phyloP scores from a whole-genome alignment of 139 green algal genomes.

The Choricystis sp. region DNA sequence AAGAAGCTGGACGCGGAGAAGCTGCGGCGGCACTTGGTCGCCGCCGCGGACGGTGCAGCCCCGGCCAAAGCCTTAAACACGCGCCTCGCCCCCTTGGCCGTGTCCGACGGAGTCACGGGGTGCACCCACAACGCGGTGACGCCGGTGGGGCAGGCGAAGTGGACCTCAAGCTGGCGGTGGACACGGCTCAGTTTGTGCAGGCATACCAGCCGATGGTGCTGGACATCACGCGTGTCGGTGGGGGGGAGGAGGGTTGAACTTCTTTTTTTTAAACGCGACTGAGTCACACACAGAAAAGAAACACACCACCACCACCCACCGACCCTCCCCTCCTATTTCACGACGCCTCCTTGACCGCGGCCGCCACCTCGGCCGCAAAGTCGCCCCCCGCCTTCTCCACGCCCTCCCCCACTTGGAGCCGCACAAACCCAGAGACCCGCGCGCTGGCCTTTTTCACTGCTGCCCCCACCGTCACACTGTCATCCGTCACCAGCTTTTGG shows the following conservation, averaged over 20 bases:
- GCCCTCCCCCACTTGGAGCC: constrained; percentile 1
- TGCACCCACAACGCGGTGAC: constrained; percentile 69
- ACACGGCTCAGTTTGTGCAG: constrained; percentile 24
- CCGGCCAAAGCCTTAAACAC: constrained; percentile 63
- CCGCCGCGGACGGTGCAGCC: not conserved
- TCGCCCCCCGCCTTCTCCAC: not conserved
- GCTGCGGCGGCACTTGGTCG: not conserved
- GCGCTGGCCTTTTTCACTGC: not conserved
- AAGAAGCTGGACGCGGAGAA: constrained; percentile 1
- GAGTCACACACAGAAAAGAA: not conserved
- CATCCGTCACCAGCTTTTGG: not conserved
- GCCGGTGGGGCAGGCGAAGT: constrained; percentile 72
- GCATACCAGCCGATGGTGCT: constrained; percentile 26
- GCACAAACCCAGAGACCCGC: not conserved
- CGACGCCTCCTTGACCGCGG: not conserved
- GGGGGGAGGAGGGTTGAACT: not conserved
- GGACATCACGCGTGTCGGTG: constrained; percentile 27
- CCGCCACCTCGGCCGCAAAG: not conserved
- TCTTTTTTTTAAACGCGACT: not conserved
- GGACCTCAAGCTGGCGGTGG: constrained; percentile 66
- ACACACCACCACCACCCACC: too few species aligned
- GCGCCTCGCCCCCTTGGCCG: constrained; percentile 48
- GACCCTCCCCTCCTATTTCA: not conserved
- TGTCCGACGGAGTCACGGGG: constrained; percentile 43
- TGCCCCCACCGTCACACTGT: not conserved